phyloP scores from a whole-genome alignment of 768 basidiomycete genomes.

The Agrocybe pediades region DNA sequence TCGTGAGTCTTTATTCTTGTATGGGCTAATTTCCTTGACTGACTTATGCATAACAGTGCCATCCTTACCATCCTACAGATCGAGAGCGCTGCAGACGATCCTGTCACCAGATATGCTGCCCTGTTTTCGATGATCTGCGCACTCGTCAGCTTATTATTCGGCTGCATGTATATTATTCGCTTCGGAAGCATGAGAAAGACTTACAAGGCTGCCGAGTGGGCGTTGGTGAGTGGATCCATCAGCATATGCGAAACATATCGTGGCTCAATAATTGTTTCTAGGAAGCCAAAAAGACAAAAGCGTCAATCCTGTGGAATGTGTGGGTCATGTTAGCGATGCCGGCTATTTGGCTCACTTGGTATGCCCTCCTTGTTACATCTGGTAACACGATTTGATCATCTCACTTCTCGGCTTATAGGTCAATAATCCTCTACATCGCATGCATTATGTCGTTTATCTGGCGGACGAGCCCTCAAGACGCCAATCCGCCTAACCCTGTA shows the following conservation, averaged over 20 bases:
- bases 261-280: no score
- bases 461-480: conserved; percentile 43
- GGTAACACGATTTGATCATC: no score
- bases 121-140: conserved; percentile 59
- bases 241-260: no score
- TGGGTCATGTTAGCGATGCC: conserved; percentile 72
- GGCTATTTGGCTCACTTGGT: conserved; percentile 65
- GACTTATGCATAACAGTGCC: conserved; percentile 21
- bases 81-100: conserved; percentile 45
- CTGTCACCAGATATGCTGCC: conserved; percentile 54
- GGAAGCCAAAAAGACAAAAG: conserved; percentile 47
- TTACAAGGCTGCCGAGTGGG: conserved; percentile 62
- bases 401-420: conserved; percentile 37
- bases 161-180: conserved; percentile 61
- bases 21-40: background rate
- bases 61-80: conserved; percentile 34
- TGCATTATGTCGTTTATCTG: conserved; percentile 65
- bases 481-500: conserved; percentile 23
- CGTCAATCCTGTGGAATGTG: conserved; percentile 54
- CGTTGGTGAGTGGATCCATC: no score
- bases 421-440: conserved; percentile 56
- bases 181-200: conserved; percentile 64
- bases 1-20: conserved; percentile 12
- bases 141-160: conserved; percentile 58
- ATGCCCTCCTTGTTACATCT: no score